These are phyloP conservation scores for Teratosphaeria pseudoeucalypti DNA, from an alignment of 2,329 filamentous ascomycete genomes.

Conservation along the genomic window DNA sequence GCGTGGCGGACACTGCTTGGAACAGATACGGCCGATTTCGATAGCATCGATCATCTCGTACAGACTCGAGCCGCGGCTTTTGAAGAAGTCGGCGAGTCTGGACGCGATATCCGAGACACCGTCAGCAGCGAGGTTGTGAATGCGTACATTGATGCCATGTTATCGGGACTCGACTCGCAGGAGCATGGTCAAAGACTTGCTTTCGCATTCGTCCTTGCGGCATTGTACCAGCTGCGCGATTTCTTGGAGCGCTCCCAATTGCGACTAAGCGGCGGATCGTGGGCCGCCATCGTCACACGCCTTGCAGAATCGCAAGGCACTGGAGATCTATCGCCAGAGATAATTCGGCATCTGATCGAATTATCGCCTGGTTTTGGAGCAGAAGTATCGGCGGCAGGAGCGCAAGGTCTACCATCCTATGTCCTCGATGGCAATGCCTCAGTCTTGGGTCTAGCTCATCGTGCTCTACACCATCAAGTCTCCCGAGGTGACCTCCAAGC, in stretches of 20 bases:
- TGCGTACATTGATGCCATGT: constrained; percentile 43
- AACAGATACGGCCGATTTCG: constrained; percentile 17
- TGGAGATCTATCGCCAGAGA: background rate
- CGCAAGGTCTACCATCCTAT: constrained; percentile 26
- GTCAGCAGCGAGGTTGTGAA: constrained; percentile 50
- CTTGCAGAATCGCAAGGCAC: constrained; percentile 35
- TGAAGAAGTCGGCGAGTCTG: constrained; percentile 7
- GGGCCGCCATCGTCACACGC: constrained; percentile 40
- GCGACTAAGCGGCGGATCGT: constrained; percentile 31
- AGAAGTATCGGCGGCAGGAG: constrained; percentile 29
- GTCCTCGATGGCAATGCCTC: constrained; percentile 36
- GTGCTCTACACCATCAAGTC: constrained; percentile 31
- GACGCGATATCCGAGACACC: constrained; percentile 30
- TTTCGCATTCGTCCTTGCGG: background rate
- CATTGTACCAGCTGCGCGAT: constrained; percentile 17
- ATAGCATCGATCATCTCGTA: constrained; percentile 20
- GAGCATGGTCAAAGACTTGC: background rate
- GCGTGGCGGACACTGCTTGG: constrained; percentile 31
- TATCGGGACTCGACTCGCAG: constrained; percentile 23
- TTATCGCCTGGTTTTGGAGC: constrained; percentile 32
- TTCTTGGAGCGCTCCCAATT: constrained; percentile 29
- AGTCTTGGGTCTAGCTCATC: constrained; percentile 33
- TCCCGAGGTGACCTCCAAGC: constrained; percentile 28
- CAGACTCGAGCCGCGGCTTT: constrained; percentile 14
- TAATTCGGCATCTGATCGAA: constrained; percentile 25